Conservation (phyloP, 2,329 filamentous ascomycete species). For the Canariomyces notabilis region DNA sequence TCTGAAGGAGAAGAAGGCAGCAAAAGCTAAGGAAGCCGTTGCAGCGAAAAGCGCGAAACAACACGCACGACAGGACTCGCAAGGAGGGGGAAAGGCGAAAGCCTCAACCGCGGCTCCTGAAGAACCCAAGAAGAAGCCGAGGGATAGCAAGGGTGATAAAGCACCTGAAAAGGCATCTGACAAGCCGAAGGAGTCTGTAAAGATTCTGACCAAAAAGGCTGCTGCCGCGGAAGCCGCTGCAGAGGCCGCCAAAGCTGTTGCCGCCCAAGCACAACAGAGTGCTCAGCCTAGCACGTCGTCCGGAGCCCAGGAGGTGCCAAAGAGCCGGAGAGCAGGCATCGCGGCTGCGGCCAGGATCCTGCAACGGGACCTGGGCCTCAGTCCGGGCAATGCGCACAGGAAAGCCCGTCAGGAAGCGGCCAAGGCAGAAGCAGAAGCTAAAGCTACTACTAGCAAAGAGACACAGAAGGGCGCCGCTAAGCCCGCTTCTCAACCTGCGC, state of each 20-base stretch:
- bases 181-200: conserved; percentile 55
- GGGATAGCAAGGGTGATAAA: conserved; percentile 59
- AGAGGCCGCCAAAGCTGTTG: conserved; percentile 41
- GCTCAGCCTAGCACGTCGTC: conserved; percentile 19
- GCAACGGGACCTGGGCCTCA: conserved; percentile 61
- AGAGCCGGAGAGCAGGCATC: conserved; percentile 56
- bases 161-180: conserved; percentile 37
- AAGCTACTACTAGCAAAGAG: conserved; percentile 35
- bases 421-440: conserved; percentile 48
- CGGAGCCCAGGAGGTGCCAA: conserved; percentile 27
- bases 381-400: conserved; percentile 57
- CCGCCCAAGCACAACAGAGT: conserved; percentile 36
- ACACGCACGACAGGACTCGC: conserved; percentile 50
- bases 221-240: conserved; percentile 44
- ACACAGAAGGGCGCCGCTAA: conserved; percentile 20
- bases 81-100: conserved; percentile 47
- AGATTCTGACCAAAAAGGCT: conserved; percentile 57
- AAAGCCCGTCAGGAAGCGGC: conserved; percentile 55
- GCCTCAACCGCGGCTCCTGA: conserved; percentile 32
- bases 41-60: conserved; percentile 54
- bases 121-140: conserved; percentile 49
- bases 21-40: conserved; percentile 54
- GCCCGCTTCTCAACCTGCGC: conserved; percentile 13
- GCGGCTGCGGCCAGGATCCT: conserved; percentile 60
- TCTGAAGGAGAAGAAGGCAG: conserved; percentile 86